Percentiles rank a stretch among this genome's conserved stretches.
Evolutionary conservation across 2,329 filamentous ascomycete species (phyloP).

Genomic region (Fusarium chlamydosporum): DNA sequence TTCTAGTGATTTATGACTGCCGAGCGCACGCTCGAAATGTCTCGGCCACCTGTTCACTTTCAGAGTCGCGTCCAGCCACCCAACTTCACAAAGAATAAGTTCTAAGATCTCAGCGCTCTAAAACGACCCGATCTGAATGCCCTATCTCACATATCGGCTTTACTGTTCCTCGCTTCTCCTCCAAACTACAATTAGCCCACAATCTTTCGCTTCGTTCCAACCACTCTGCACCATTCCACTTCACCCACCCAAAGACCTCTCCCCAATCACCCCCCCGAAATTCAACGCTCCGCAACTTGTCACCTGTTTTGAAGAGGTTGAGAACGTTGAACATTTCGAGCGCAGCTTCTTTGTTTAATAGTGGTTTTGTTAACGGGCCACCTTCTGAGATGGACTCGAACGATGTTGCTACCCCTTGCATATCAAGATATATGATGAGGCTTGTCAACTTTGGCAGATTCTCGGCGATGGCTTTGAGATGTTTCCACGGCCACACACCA

Average conservation of each 20-base stretch:
- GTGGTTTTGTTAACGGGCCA: accelerated
- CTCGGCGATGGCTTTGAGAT: conserved; percentile 6
- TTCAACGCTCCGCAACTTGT: neutral
- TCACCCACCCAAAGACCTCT: accelerated
- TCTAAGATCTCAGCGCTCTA: too few species aligned
- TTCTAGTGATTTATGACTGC: too few species aligned
- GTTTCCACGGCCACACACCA: neutral
- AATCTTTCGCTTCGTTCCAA: neutral
- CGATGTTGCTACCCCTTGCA: neutral
- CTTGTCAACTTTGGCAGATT: conserved; percentile 9
- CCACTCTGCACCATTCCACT: too few species aligned
- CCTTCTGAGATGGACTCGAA: accelerated
- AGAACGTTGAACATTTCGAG: conserved; percentile 1
- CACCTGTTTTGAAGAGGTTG: neutral
- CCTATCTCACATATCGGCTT: neutral
- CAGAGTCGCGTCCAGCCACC: too few species aligned
- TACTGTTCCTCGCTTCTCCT: accelerated
- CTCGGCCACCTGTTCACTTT: too few species aligned
- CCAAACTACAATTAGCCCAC: neutral
- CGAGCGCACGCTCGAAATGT: too few species aligned
- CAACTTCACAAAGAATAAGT: neutral
- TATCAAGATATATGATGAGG: conserved; percentile 15
- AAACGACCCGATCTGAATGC: accelerated
- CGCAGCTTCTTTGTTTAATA: neutral
- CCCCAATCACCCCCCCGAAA: conserved; percentile 2